A percentile compares a stretch with the other conserved stretches of the same genome.
Evolutionary conservation across 305 asterid species (phyloP).

Genomic region (Fraxinus paxiana): DNA sequence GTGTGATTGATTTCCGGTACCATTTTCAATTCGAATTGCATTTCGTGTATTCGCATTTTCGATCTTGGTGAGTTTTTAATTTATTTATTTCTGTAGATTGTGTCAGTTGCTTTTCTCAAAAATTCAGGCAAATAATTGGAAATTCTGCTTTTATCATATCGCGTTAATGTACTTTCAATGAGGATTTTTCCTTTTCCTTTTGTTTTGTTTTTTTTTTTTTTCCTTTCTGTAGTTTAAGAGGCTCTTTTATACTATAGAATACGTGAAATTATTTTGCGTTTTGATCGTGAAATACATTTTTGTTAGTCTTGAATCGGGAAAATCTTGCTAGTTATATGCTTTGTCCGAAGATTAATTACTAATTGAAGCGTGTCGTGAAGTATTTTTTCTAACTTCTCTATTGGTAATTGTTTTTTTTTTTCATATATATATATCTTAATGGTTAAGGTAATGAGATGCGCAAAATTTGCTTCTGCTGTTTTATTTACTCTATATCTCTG

Average conservation of each 20-base stretch:
- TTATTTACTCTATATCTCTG: slow-evolving; percentile 9
- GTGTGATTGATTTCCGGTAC: not conserved
- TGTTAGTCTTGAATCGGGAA: slow-evolving; percentile 14
- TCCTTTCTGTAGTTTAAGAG: slow-evolving; percentile 8
- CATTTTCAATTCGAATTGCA: not conserved
- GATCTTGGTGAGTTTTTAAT: slow-evolving; percentile 12
- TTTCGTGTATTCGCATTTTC: not conserved
- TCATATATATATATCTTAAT: not conserved
- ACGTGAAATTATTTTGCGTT: not conserved
- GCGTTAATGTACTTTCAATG: not conserved
- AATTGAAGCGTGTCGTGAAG: not conserved
- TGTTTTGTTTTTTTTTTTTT: no score
- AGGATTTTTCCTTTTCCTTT: not conserved
- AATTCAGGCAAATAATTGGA: not conserved
- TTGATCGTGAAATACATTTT: not conserved
- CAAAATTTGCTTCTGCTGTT: not conserved
- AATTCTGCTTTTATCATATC: not conserved
- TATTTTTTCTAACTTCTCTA: not conserved
- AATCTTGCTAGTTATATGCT: slow-evolving; percentile 6
- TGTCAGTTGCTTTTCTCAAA: slow-evolving; percentile 2
- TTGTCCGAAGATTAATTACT: not conserved
- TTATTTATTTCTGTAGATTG: not conserved
- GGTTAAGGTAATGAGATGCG: slow-evolving; percentile 12
- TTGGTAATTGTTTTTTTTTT: not conserved
- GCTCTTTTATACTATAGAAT: not conserved